Evolutionary conservation across 1,284 basidiomycete genomes (phyloP).

Genomic region (Mrakiaceae sp.): DNA sequence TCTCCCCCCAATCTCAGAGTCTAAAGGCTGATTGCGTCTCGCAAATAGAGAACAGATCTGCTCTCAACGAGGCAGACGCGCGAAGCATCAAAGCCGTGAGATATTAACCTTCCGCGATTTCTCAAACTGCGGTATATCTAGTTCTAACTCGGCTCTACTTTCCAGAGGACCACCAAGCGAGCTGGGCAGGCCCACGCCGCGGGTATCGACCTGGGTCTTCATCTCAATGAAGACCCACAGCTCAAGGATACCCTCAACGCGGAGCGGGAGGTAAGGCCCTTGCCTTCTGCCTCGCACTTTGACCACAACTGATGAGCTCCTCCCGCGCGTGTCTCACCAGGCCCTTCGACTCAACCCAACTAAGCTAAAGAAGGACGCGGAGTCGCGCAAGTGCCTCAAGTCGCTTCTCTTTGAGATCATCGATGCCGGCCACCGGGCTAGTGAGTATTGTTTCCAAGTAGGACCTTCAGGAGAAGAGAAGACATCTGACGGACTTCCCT

Average conservation of each 20-base stretch:
- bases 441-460: too few species aligned
- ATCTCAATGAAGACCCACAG: not conserved
- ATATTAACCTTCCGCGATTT: too few species aligned
- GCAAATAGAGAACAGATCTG: not conserved
- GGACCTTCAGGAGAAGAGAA: too few species aligned
- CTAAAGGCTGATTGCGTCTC: too few species aligned
- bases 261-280: not conserved
- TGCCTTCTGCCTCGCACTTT: not conserved
- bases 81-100: not conserved
- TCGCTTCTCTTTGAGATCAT: not conserved
- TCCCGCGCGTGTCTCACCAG: not conserved
- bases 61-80: not conserved
- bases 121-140: too few species aligned
- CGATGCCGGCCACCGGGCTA: not conserved
- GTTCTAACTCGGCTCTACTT: too few species aligned
- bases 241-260: not conserved
- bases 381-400: not conserved
- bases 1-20: too few species aligned
- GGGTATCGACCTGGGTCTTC: not conserved
- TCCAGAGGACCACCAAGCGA: not conserved
- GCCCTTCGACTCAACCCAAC: conserved; percentile 2
- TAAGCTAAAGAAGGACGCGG: not conserved
- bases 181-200: not conserved
- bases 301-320: not conserved
- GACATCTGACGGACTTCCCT: too few species aligned